These are phyloP conservation scores for Magnusiomyces magnusii DNA, from an alignment of 1,139 yeast genomes.

Conservation along the genomic window DNA sequence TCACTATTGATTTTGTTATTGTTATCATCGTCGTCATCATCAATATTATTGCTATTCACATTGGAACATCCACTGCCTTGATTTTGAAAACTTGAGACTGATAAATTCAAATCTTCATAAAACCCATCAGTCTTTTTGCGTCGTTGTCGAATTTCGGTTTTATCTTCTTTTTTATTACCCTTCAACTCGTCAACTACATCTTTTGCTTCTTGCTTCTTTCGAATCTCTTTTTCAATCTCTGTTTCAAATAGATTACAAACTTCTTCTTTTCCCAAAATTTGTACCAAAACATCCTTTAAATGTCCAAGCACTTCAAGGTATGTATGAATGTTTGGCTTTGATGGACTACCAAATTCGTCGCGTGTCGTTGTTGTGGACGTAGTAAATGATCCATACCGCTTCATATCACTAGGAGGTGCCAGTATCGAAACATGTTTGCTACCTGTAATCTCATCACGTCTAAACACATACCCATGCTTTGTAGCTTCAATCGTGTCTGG, in stretches of 20 bases:
- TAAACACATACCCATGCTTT: neutral
- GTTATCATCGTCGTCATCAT: neutral
- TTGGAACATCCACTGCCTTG: neutral
- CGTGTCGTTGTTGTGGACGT: neutral
- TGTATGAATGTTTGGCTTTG: neutral
- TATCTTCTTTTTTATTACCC: too few species aligned
- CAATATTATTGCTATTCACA: neutral
- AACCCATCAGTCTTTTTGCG: neutral
- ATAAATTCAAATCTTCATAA: neutral
- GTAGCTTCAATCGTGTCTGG: neutral
- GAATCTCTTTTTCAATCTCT: neutral
- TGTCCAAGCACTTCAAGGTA: neutral
- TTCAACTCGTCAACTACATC: neutral
- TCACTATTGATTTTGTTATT: neutral
- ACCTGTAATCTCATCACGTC: neutral
- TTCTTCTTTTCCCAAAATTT: neutral
- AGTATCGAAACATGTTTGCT: neutral
- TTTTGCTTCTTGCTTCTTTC: neutral
- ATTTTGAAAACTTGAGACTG: neutral
- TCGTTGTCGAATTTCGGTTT: neutral
- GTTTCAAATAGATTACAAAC: neutral
- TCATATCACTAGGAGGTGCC: neutral
- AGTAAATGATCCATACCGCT: neutral
- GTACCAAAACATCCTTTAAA: neutral
- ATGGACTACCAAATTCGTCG: neutral